Conservation (phyloP, 148 eudicot species). For the Rhododendron molle region DNA sequence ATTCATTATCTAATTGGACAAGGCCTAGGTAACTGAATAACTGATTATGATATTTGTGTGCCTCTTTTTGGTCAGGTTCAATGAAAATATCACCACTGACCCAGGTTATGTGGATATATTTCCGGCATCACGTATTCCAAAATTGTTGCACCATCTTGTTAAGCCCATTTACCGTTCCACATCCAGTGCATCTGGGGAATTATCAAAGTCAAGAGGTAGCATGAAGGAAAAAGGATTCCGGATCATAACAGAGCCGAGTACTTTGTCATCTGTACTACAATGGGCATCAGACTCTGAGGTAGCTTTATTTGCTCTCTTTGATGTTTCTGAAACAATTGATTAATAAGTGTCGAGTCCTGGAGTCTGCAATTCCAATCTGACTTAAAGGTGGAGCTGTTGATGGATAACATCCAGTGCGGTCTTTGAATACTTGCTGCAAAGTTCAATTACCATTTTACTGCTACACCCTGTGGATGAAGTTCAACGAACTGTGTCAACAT, state of each 20-base stretch:
- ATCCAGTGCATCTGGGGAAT: conserved; percentile 27
- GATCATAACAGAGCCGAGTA: conserved; percentile 56
- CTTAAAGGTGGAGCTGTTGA: not conserved
- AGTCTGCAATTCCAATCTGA: not conserved
- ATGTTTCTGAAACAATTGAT: not conserved
- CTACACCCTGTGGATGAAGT: not conserved
- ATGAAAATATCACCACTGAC: conserved; percentile 61
- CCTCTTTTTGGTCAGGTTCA: conserved; percentile 49
- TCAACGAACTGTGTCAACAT: not conserved
- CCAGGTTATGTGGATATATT: conserved; percentile 95
- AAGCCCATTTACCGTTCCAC: conserved; percentile 54
- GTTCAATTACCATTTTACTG: not conserved
- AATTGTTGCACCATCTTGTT: conserved; percentile 64
- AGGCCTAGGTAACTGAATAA: not conserved
- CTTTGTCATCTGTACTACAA: conserved; percentile 65
- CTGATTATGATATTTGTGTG: conserved; percentile 1
- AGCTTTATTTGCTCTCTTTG: conserved; percentile 12
- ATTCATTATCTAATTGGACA: not conserved
- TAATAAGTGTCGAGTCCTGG: not conserved
- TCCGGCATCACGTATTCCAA: conserved; percentile 75
- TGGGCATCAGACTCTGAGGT: conserved; percentile 85
- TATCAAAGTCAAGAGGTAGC: conserved; percentile 22
- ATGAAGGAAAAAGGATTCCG: conserved; percentile 67
- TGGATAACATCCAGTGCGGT: not conserved
- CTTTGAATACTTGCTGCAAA: not conserved